These are phyloP conservation scores for Oemleria cerasiformis DNA, from an alignment of 306 rosid genomes.

Conservation along the genomic window DNA sequence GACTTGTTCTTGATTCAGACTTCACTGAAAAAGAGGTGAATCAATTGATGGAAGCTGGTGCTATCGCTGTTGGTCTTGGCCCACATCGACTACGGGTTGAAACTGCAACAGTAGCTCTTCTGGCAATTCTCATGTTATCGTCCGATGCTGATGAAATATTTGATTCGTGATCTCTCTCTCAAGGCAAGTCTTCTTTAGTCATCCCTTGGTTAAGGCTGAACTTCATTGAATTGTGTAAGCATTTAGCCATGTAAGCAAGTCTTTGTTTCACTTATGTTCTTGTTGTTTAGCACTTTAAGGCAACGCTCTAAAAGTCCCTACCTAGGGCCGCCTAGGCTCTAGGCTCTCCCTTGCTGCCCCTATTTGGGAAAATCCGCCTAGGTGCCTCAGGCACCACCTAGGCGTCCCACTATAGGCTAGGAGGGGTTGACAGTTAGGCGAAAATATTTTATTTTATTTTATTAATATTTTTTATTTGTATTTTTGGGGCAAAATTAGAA, in stretches of 20 bases:
- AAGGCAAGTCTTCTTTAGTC: constrained; percentile 23
- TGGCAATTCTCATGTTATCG: constrained; percentile 78
- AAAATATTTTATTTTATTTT: too few species aligned
- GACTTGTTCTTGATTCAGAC: constrained; percentile 41
- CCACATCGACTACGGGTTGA: constrained; percentile 84
- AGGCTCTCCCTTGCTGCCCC: too few species aligned
- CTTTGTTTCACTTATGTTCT: background rate
- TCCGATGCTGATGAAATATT: constrained; percentile 53
- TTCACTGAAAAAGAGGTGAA: constrained; percentile 73
- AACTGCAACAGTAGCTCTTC: constrained; percentile 84
- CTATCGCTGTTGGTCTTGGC: constrained; percentile 74
- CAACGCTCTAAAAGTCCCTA: too few species aligned
- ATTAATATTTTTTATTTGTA: too few species aligned
- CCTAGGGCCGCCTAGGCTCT: too few species aligned
- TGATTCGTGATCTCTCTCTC: constrained; percentile 21
- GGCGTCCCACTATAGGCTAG: too few species aligned
- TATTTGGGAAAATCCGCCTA: too few species aligned
- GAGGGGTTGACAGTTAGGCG: too few species aligned
- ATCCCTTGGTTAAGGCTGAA: constrained; percentile 13
- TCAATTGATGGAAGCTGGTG: constrained; percentile 73
- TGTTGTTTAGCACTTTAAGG: background rate
- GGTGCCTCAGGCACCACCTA: too few species aligned
- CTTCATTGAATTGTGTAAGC: background rate
- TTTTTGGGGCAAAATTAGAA: too few species aligned
- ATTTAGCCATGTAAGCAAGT: background rate